Evolutionary conservation across 1,284 basidiomycete genomes (phyloP).

Genomic region (Naganishia cerealis): DNA sequence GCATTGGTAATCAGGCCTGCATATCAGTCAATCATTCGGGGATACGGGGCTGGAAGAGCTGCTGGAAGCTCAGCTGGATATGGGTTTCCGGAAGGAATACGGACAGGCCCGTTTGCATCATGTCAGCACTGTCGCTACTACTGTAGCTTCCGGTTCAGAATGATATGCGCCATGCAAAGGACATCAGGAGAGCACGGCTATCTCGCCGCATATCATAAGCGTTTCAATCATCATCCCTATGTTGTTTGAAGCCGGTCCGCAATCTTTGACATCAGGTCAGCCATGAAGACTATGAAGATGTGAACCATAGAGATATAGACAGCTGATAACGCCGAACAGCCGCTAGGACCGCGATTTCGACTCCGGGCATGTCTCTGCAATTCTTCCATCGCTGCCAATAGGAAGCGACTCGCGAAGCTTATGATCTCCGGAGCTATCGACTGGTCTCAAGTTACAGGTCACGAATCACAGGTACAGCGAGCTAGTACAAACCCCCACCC

Average conservation of each 20-base stretch:
- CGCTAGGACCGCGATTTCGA: no score
- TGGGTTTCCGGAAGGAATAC: background rate
- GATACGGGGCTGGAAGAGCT: slow-evolving; percentile 15
- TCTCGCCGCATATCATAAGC: background rate
- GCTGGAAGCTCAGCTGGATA: background rate
- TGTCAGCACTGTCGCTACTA: background rate
- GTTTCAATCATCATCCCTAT: slow-evolving; percentile 2
- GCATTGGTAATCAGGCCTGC: background rate
- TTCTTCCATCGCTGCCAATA: no score
- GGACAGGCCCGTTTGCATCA: background rate
- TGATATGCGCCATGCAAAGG: background rate
- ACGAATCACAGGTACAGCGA: no score
- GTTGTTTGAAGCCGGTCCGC: background rate
- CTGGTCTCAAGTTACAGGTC: no score
- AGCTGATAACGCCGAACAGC: no score
- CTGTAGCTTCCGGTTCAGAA: background rate
- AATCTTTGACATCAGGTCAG: no score
- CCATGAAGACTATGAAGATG: no score
- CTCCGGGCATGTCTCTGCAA: no score
- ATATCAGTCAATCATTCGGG: slow-evolving; percentile 28
- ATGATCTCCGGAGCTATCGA: no score
- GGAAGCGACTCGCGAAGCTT: no score
- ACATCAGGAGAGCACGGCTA: background rate
- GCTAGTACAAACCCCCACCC: no score
- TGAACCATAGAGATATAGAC: no score